Evolutionary conservation across 2,329 filamentous ascomycete genomes (phyloP).

Genomic region (Alternaria infectoria): DNA sequence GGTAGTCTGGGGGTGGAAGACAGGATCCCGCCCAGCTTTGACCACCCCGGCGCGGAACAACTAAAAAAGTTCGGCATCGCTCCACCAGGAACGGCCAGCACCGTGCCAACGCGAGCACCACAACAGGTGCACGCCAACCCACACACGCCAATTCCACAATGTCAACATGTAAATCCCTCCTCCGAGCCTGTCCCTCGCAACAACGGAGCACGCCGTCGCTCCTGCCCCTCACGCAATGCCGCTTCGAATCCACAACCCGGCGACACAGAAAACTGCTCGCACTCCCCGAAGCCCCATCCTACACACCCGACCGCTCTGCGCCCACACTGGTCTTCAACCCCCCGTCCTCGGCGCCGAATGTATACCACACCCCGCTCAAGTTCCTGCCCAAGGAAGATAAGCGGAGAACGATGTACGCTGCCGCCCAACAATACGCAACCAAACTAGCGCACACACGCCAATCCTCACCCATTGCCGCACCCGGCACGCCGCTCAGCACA

Average conservation of each 20-base stretch:
- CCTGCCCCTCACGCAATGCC: slow-evolving; percentile 39
- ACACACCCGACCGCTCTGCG: slow-evolving; percentile 37
- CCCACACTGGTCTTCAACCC: slow-evolving; percentile 64
- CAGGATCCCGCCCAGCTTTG: slow-evolving; percentile 9
- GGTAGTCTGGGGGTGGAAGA: neutral
- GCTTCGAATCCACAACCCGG: slow-evolving; percentile 54
- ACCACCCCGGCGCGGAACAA: slow-evolving; percentile 32
- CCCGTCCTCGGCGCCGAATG: slow-evolving; percentile 66
- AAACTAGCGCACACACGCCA: slow-evolving; percentile 27
- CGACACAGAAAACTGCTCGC: slow-evolving; percentile 56
- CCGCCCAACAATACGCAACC: slow-evolving; percentile 33
- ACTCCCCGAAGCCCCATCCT: slow-evolving; percentile 54
- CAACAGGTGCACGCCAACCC: slow-evolving; percentile 10
- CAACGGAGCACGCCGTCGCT: slow-evolving; percentile 24
- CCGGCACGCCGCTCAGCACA: slow-evolving; percentile 36
- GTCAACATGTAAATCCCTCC: slow-evolving; percentile 42
- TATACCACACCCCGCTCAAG: slow-evolving; percentile 69
- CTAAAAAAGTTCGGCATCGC: slow-evolving; percentile 32
- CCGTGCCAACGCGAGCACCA: slow-evolving; percentile 10
- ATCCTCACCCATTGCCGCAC: slow-evolving; percentile 31
- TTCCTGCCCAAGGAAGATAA: slow-evolving; percentile 67
- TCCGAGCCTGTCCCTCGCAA: slow-evolving; percentile 28
- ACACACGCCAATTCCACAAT: slow-evolving; percentile 33
- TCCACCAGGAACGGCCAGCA: slow-evolving; percentile 14
- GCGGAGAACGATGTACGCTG: slow-evolving; percentile 56